Evolutionary conservation across 2,329 filamentous ascomycete species (phyloP).

Genomic region (Penicillium sp.): DNA sequence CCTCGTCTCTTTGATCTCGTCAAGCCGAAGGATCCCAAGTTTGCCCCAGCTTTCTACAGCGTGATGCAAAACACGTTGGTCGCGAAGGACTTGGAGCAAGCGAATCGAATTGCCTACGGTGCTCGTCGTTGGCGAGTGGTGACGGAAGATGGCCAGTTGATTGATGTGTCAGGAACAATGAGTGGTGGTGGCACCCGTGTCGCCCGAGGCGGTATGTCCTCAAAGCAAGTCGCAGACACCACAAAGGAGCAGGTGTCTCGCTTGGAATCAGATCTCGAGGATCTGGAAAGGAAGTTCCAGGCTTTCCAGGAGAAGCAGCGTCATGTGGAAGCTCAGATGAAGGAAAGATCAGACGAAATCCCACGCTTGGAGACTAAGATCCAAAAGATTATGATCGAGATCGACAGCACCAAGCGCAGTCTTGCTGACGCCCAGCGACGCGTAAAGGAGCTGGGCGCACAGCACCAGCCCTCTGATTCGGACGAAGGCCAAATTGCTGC

Average conservation of each 20-base stretch:
- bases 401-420: constrained; percentile 83
- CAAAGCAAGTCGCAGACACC: constrained; percentile 83
- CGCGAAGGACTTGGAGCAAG: constrained; percentile 87
- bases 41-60: constrained; percentile 89
- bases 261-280: constrained; percentile 82
- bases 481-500: constrained; percentile 72
- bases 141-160: constrained; percentile 89
- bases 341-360: constrained; percentile 71
- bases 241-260: constrained; percentile 85
- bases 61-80: constrained; percentile 94
- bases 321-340: constrained; percentile 71
- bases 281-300: constrained; percentile 76
- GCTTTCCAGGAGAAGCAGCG: constrained; percentile 82
- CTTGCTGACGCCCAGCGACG: constrained; percentile 79
- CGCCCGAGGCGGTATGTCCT: constrained; percentile 93
- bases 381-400: constrained; percentile 84
- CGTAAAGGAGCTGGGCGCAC: constrained; percentile 76
- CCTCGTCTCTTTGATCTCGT: constrained; percentile 92
- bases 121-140: constrained; percentile 93
- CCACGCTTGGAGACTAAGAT: constrained; percentile 84
- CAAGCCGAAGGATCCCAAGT: constrained; percentile 80
- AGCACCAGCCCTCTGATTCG: constrained; percentile 74
- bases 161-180: constrained; percentile 98
- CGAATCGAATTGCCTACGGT: constrained; percentile 94
- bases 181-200: constrained; percentile 90